These are phyloP conservation scores for Microcera coccophila DNA, from an alignment of 2,329 filamentous ascomycete species.

Conservation along the genomic window DNA sequence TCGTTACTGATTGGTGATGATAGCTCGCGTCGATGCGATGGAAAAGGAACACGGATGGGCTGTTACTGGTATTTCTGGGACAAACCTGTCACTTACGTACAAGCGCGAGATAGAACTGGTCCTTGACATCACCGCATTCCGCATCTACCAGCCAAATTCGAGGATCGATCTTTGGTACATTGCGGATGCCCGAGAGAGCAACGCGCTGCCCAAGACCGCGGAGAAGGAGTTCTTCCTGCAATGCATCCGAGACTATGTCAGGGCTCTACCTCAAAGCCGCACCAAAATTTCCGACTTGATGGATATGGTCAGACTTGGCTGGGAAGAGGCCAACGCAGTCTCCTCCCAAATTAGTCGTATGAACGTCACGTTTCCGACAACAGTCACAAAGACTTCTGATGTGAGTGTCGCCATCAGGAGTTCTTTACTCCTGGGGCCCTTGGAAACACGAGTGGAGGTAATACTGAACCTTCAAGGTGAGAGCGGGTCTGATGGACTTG, in stretches of 20 bases:
- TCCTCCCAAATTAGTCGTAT: slow-evolving; percentile 59
- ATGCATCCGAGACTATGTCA: slow-evolving; percentile 64
- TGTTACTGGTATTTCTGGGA: slow-evolving; percentile 60
- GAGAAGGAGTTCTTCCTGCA: slow-evolving; percentile 75
- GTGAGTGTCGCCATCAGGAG: slow-evolving; percentile 59
- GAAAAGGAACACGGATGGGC: slow-evolving; percentile 68
- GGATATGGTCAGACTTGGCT: slow-evolving; percentile 55
- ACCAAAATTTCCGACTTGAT: slow-evolving; percentile 58
- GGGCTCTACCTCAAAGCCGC: slow-evolving; percentile 55
- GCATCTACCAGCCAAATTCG: slow-evolving; percentile 42
- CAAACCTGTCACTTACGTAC: slow-evolving; percentile 70
- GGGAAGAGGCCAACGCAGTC: slow-evolving; percentile 61
- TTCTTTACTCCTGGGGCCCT: slow-evolving; percentile 58
- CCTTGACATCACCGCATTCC: slow-evolving; percentile 64
- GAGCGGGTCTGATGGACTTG: slow-evolving; percentile 46
- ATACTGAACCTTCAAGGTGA: slow-evolving; percentile 51
- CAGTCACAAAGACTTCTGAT: slow-evolving; percentile 60
- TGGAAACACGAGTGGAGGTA: slow-evolving; percentile 67
- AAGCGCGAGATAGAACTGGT: slow-evolving; percentile 67
- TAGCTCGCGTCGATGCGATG: slow-evolving; percentile 62
- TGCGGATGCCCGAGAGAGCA: slow-evolving; percentile 52
- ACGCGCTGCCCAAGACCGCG: slow-evolving; percentile 53
- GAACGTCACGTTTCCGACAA: slow-evolving; percentile 61
- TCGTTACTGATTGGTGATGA: slow-evolving; percentile 33
- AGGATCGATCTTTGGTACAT: slow-evolving; percentile 69